A percentile compares a stretch with the other conserved stretches of the same genome.
These are phyloP conservation scores for Syncephalastrum sp. DNA, from an alignment of 371 early-diverging fungal genomes.

Conservation along the genomic window DNA sequence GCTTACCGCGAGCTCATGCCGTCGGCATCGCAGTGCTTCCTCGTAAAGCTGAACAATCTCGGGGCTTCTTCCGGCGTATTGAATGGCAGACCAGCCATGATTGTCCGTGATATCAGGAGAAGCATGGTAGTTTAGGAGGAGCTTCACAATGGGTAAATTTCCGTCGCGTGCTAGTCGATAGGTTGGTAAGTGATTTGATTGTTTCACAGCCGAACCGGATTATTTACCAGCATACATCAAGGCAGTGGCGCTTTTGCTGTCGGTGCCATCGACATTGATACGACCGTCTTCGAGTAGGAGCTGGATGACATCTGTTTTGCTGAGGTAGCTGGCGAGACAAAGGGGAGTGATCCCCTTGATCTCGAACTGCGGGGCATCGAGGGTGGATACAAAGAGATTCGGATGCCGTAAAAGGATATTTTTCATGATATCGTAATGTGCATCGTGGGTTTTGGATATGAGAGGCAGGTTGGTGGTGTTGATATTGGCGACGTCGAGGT, in stretches of 20 bases:
- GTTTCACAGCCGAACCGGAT: neutral
- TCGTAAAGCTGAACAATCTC: constrained; percentile 64
- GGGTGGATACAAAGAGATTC: constrained; percentile 49
- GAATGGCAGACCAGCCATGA: constrained; percentile 74
- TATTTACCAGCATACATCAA: constrained; percentile 78
- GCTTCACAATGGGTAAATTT: constrained; percentile 59
- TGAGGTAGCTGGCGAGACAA: constrained; percentile 73
- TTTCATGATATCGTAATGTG: constrained; percentile 58
- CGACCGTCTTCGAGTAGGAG: constrained; percentile 64
- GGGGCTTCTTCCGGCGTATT: constrained; percentile 63
- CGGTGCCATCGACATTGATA: constrained; percentile 66
- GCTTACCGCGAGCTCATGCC: constrained; percentile 52
- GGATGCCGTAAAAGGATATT: constrained; percentile 58
- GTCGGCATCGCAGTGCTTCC: constrained; percentile 48
- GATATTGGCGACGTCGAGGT: constrained; percentile 51
- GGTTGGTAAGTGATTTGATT: neutral
- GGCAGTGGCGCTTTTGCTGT: constrained; percentile 72
- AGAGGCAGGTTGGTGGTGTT: constrained; percentile 59
- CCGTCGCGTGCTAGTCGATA: constrained; percentile 61
- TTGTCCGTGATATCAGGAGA: constrained; percentile 60
- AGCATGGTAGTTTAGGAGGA: constrained; percentile 57
- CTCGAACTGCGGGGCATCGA: constrained; percentile 67
- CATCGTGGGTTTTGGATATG: constrained; percentile 55
- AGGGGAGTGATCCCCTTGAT: constrained; percentile 72
- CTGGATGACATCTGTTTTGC: constrained; percentile 62